Evolutionary conservation across 176 grass and related monocot genomes (phyloP), one percentile per base, ranked within the genome.

Genomic region (Aegilops bicornis): DNA sequence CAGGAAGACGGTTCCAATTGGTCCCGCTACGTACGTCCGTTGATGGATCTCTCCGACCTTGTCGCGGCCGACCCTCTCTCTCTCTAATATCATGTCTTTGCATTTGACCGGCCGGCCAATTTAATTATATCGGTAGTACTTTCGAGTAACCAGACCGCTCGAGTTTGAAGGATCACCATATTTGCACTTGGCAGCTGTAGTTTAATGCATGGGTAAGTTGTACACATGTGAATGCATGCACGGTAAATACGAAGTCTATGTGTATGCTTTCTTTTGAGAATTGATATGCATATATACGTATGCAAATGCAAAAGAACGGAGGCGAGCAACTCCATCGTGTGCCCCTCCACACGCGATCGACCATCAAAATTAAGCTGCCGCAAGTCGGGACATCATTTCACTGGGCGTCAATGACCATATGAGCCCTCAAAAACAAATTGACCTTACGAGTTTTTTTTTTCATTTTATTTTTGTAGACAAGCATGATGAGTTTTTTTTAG

Each of bases 1-100:
- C 61, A 88, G 72, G 86, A 76, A 68, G 86, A 56, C 43, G 64
- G 79, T 76, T 76, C 60, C 25, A 82, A 3, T 82, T 58, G 86
- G 79, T 69, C 79, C 79, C 79, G 43, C 29, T 29, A 74, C 40
- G 71, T 75, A 56, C 69, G 69, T 30, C 79, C 59, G 47, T 40
- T 56, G 78, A 87, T 68, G 23, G 77, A 80, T 73, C 25, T 56
- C 33, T 56, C 80, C 35, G 58, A 17, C 8, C 58, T 40, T 65
- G 60, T 79, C 35, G 43, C 32, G 4, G n/a, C 33, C 31, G 9
- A 78, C 56, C 35, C 56, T 40, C 71, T 29, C 64, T 54, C 73
- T 50, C 25, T 31, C 36, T 36, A 30, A 22, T 24, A n/a, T 71
- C n/a, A 15, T 25, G n/a, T 73, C 37, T 47, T 39, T 11, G 40